Evolutionary conservation across 306 rosid genomes (phyloP).

Genomic region (Cucurbita ficifolia): DNA sequence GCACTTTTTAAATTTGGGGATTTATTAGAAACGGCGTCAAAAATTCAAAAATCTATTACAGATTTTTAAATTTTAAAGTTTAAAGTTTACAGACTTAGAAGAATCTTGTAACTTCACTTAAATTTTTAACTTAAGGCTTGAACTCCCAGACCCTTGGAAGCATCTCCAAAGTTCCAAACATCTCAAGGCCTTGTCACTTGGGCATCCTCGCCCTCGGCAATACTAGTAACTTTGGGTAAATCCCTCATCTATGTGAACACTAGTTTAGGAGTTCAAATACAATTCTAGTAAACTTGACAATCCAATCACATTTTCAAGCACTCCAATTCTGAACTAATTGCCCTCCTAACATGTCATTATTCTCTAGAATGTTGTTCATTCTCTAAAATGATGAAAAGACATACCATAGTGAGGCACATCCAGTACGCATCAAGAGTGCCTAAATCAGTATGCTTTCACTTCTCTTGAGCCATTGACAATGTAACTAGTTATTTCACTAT

Average conservation of each 20-base stretch:
- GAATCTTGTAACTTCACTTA: too few species aligned
- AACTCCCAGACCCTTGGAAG: too few species aligned
- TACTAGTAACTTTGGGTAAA: neutral
- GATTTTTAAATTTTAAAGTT: too few species aligned
- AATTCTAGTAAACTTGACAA: neutral
- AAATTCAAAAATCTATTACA: too few species aligned
- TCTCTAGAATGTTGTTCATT: neutral
- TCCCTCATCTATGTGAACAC: neutral
- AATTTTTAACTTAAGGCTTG: too few species aligned
- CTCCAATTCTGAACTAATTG: neutral
- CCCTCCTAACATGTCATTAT: neutral
- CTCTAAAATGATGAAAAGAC: neutral
- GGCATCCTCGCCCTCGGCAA: neutral
- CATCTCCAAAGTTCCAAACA: neutral
- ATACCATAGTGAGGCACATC: neutral
- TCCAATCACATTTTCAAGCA: neutral
- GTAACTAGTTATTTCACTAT: neutral
- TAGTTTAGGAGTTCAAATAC: neutral
- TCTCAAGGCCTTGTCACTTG: neutral
- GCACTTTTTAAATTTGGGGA: too few species aligned
- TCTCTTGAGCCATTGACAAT: neutral
- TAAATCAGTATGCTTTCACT: neutral
- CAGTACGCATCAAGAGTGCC: neutral
- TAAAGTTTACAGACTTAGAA: too few species aligned
- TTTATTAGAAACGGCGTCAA: too few species aligned